phyloP scores from a whole-genome alignment of 75 land plant genomes.

The Pinus tabuliformis region DNA sequence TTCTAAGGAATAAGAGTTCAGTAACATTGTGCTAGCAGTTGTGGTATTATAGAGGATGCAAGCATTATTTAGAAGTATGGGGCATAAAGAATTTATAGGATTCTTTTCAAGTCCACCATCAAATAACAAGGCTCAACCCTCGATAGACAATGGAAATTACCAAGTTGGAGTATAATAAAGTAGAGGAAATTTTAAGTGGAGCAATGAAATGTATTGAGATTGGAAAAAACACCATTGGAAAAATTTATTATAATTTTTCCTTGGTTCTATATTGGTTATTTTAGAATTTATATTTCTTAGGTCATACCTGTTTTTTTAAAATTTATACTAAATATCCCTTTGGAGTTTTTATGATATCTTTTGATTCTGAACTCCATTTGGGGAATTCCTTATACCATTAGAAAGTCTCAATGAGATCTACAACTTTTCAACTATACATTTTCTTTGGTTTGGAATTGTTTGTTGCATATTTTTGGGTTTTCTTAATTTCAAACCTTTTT shows the following conservation, averaged over 20 bases:
- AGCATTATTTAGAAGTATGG: neutral
- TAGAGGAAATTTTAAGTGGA: neutral
- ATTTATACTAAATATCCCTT: no score
- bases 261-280: no score
- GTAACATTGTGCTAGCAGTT: neutral
- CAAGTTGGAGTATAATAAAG: neutral
- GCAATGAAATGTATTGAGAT: neutral
- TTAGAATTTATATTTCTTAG: no score
- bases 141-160: neutral
- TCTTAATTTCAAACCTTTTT: no score
- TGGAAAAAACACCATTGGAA: neutral
- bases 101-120: neutral
- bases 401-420: no score
- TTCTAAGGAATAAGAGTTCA: neutral
- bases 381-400: no score
- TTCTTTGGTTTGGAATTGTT: no score
- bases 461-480: no score
- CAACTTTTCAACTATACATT: no score
- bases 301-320: no score
- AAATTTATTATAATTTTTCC: neutral
- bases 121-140: neutral
- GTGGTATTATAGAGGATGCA: neutral
- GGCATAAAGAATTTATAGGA: neutral
- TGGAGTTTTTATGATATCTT: no score
- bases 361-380: no score